A percentile compares a stretch with the other conserved stretches of the same genome.
phyloP scores from a whole-genome alignment of 1,139 yeast genomes.

The Taphrina wiesneri region DNA sequence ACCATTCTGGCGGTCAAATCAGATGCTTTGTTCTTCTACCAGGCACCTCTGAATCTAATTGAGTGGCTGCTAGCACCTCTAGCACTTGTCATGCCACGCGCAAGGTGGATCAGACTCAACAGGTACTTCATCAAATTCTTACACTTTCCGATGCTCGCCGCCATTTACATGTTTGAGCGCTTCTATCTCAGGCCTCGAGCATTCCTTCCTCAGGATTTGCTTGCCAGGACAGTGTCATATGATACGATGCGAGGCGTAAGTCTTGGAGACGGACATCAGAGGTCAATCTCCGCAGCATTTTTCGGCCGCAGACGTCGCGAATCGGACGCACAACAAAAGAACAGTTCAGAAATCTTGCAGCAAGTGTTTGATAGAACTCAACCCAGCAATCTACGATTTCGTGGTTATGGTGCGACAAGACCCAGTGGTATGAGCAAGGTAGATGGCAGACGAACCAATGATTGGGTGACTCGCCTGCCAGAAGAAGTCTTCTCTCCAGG shows the following conservation, averaged over 20 bases:
- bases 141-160: slow-evolving; percentile 47
- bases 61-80: slow-evolving; percentile 47
- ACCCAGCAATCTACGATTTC: neutral
- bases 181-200: slow-evolving; percentile 39
- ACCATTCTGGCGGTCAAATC: slow-evolving; percentile 49
- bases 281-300: slow-evolving; percentile 13
- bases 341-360: slow-evolving; percentile 7
- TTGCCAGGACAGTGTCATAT: slow-evolving; percentile 17
- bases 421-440: neutral
- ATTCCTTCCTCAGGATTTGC: slow-evolving; percentile 28
- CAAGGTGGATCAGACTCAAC: slow-evolving; percentile 45
- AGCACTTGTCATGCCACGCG: slow-evolving; percentile 44
- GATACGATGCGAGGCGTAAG: slow-evolving; percentile 30
- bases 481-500: slow-evolving; percentile 28
- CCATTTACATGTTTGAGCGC: slow-evolving; percentile 47
- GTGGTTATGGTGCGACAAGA: slow-evolving; percentile 7
- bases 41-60: slow-evolving; percentile 48
- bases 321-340: slow-evolving; percentile 24
- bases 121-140: slow-evolving; percentile 47
- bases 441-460: slow-evolving; percentile 25
- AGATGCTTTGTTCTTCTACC: slow-evolving; percentile 48
- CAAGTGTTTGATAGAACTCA: slow-evolving; percentile 24
- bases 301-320: slow-evolving; percentile 30
- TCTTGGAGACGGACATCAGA: slow-evolving; percentile 2
- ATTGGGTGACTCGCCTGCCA: slow-evolving; percentile 27